Percentiles rank a stretch among this genome's conserved stretches.
Conservation (phyloP, 352 stramenopile genomes). For the Sclerospora graminicola region DNA sequence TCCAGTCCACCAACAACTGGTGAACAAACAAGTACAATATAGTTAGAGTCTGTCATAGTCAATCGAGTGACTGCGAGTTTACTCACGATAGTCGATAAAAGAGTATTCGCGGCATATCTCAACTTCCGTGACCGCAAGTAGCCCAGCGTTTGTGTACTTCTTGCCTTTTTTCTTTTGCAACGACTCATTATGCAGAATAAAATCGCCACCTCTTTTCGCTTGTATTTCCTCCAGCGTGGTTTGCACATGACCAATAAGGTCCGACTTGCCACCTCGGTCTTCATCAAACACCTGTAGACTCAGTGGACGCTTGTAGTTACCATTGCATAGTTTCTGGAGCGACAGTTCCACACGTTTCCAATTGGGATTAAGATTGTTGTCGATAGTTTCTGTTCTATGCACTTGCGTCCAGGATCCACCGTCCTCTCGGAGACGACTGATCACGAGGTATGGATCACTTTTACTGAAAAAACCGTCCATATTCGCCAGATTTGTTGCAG, state of each 20-base stretch:
- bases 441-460: slow-evolving; percentile 51
- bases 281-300: slow-evolving; percentile 77
- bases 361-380: slow-evolving; percentile 65
- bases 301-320: slow-evolving; percentile 55
- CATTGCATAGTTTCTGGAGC: slow-evolving; percentile 68
- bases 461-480: slow-evolving; percentile 62
- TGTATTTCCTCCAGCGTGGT: slow-evolving; percentile 58
- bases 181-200: slow-evolving; percentile 42
- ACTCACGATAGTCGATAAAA: slow-evolving; percentile 54
- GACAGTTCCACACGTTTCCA: slow-evolving; percentile 48
- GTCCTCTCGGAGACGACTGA: slow-evolving; percentile 44
- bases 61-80: too few species aligned
- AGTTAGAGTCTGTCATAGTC: too few species aligned
- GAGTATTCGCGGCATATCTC: slow-evolving; percentile 35
- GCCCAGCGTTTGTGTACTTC: slow-evolving; percentile 55
- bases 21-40: slow-evolving; percentile 2
- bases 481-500: slow-evolving; percentile 35
- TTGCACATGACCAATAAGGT: slow-evolving; percentile 59
- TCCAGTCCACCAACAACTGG: slow-evolving; percentile 74
- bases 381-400: slow-evolving; percentile 55
- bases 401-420: slow-evolving; percentile 41
- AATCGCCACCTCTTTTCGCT: slow-evolving; percentile 36
- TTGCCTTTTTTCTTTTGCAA: slow-evolving; percentile 56
- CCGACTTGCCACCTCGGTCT: slow-evolving; percentile 46
- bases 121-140: slow-evolving; percentile 30